Evolutionary conservation across 495 filamentous ascomycete genomes (phyloP), one percentile per base, ranked within the genome.

Genomic region (Pseudoneurospora amorphoporcata): DNA sequence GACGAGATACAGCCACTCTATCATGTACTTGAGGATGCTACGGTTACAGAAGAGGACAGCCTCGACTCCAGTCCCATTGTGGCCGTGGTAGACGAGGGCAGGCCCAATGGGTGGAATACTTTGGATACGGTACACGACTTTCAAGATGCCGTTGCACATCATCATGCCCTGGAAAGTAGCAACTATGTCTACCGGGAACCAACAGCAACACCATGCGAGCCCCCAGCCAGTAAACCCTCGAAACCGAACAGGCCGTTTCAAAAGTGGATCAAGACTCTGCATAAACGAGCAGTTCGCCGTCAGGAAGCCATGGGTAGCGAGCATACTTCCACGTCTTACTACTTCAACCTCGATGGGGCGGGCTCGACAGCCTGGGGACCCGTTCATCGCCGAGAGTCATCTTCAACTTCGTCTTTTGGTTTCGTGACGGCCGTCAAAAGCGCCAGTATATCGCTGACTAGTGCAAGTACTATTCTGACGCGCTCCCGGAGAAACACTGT

Each of bases 401-500:
- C 92, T 2, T 87, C 87, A 3, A 86, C 84, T 39, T 92, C 92
- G 29, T 96, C 94, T 8, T 88, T 91, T 72, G 88, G 83, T 8
- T 91, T 92, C 71, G 87, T 97, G 32, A 88, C 89, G 17, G 90
- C 88, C 12, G 87, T 95, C 70, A 94, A 90, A 76, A 94, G 93
- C 29, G 89, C 91, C 43, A 92, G 89, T 61, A 82, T 92, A 38
- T 96, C 91, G 70, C 81, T 92, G 47, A 86, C 89, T 14, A 92
- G 90, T 69, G 84, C 87, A 69, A 94, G 91, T 76, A 65, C 53
- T 17, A 81, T 91, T 37, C 82, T 88, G 38, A 86, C 84, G 35
- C 85, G 87, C 53, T 92, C 91, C 42, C 85, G 84, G 69, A 84
- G 76, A 80, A 78, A 81, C 76, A 88, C 83, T 47, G 84, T 78